Percentiles rank a stretch among this genome's conserved stretches.
Evolutionary conservation across 1,284 basidiomycete genomes (phyloP).

Genomic region (Bondarzewia mesenterica): DNA sequence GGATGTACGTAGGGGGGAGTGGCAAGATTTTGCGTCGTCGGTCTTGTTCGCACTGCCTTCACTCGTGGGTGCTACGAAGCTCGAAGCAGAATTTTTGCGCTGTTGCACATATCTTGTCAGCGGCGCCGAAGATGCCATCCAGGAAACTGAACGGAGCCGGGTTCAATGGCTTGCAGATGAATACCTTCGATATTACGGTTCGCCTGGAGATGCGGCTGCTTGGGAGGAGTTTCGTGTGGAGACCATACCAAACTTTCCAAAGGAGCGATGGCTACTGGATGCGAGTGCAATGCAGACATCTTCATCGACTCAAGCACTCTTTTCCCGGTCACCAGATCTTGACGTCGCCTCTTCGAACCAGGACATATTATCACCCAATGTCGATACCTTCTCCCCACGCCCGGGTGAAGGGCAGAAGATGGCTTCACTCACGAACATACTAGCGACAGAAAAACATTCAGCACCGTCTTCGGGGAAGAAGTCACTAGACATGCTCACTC

Average conservation of each 20-base stretch:
- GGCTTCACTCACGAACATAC: constrained; percentile 27
- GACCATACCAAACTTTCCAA: constrained; percentile 34
- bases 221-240: constrained; percentile 56
- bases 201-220: constrained; percentile 37
- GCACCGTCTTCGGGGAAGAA: constrained; percentile 2
- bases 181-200: constrained; percentile 51
- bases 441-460: background rate
- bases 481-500: background rate
- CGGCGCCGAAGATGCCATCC: constrained; percentile 38
- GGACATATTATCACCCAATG: constrained; percentile 30
- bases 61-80: constrained; percentile 42
- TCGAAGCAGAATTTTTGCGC: constrained; percentile 63
- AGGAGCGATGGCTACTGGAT: constrained; percentile 8
- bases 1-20: constrained; percentile 18
- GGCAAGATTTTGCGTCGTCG: constrained; percentile 55
- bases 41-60: constrained; percentile 52
- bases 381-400: constrained; percentile 54
- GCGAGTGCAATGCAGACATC: constrained; percentile 32
- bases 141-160: constrained; percentile 32
- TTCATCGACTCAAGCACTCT: constrained; percentile 44
- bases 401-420: constrained; percentile 37
- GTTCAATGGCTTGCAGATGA: constrained; percentile 58
- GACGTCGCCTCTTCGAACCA: background rate
- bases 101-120: constrained; percentile 56
- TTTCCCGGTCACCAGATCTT: constrained; percentile 33